Evolutionary conservation across 768 basidiomycete genomes (phyloP), one percentile per base, ranked within the genome.

Genomic region (Rhodocollybia butyracea): DNA sequence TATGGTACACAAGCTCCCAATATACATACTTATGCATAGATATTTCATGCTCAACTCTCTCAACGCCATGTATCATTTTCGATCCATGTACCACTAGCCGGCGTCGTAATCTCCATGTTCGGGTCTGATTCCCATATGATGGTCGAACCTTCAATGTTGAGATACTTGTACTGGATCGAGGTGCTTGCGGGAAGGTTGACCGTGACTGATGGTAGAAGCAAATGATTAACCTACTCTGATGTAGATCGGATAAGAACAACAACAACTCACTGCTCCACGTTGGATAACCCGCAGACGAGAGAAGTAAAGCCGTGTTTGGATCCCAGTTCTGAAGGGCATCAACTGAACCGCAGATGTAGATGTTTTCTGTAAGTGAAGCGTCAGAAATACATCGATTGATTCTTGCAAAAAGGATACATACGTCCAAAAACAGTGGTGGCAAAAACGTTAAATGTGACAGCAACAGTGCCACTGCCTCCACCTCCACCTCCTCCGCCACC

Each of bases 71-170:
- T 65, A 61, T 77, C 76, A 48, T 72, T 70, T 54, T 75, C 60
- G 2, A 67, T 73, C 57, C 68, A 63, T 19, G 70, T 63, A 11
- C 80, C 81, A 51, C 65, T 73, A 6, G 72, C 68, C 5, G 77
- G 79, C 19, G 84, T 85, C 2, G 73, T 78, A 56, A 82, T 67
- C 31, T 59, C 59, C 54, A 78, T 79, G 66, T 91, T 87, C 19
- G 88, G 86, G 64, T 87, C 88, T 27, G 70, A 68, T 69, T 89
- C 87, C 89, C 90, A 91, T 8, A 78, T 83, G 52, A 87, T 73
- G 12, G 63, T 63, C 3, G 79, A 83, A 45, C 80, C 80, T 59
- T 68, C 58, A 60, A 78, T 87, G 57, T 81, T 75, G 64, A 89
- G 80, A 65, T 85, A 91, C 67, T 90, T 90, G 78, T 88, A 91